Conservation (phyloP, 2,329 filamentous ascomycete genomes). For the Capronia coronata region DNA sequence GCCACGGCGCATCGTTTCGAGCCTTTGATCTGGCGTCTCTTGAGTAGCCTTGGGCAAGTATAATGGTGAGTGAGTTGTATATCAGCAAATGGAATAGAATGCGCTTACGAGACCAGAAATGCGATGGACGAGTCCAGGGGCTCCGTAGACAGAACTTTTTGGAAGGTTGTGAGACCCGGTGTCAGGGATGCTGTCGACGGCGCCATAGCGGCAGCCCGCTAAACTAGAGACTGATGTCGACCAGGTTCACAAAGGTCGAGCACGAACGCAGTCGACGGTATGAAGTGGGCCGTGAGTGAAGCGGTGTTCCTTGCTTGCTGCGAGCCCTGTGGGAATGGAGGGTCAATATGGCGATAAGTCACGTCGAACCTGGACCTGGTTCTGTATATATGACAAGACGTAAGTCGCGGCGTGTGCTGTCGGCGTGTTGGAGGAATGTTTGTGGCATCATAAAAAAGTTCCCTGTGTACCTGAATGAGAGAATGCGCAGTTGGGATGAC, state of each 20-base stretch:
- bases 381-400: neutral
- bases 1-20: constrained; percentile 85
- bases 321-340: neutral
- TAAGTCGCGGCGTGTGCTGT: neutral
- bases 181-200: constrained; percentile 32
- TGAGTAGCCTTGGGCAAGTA: constrained; percentile 60
- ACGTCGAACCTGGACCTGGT: too few species aligned
- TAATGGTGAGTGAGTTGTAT: neutral
- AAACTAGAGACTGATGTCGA: neutral
- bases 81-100: neutral
- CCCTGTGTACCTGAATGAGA: neutral
- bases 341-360: too few species aligned
- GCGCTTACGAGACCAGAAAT: constrained; percentile 25
- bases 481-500: neutral
- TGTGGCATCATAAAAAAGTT: neutral
- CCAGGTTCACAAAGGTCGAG: neutral
- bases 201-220: constrained; percentile 15
- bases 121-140: constrained; percentile 77
- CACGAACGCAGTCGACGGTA: neutral
- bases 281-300: too few species aligned
- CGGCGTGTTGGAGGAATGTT: neutral
- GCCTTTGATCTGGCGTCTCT: constrained; percentile 80
- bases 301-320: neutral
- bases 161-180: constrained; percentile 69
- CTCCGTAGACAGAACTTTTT: constrained; percentile 69